Evolutionary conservation across 2,329 filamentous ascomycete genomes (phyloP), one percentile per base, ranked within the genome.

Genomic region (Paracamarosporium sp.): DNA sequence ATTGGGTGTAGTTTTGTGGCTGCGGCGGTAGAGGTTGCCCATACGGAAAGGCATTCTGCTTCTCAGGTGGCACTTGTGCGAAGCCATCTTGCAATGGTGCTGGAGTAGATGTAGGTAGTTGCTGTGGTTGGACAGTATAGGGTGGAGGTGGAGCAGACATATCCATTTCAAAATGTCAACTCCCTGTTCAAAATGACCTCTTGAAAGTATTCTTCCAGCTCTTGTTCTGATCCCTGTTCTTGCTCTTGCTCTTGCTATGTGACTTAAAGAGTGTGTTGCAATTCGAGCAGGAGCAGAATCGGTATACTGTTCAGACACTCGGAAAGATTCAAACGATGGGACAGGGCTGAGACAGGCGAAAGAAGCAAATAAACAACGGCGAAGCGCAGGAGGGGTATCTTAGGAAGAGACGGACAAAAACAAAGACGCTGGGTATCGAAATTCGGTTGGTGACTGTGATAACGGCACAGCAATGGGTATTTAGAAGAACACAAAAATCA

Each of bases 31-130:
- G 62, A 28, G 56, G 24, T 31, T 66, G 63, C 2, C n/a, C 50
- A 46, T 65, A 67, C 12, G 60, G 57, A 36, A 64, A 67, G 31
- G 38, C 60, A 50, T 48, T 58, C 30, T 62, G 62, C 28, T 56
- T 61, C 33, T 55, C 38, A 27, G 62, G 59, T 25, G 52, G 27
- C 15, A 43, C 55, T 25, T 53, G 64, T 55, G 17, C 38, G 44
- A 61, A 65, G 11, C 52, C 56, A 50, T 59, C 61, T 38, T 61
- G 59, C 6, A 55, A 50, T 27, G 59, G 60, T 46, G 55, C 51
- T 31, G 68, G 62, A 13, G 64, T 64, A 6, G 63, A 60, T 3
- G 59, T 61, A 36, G 63, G 62, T 17, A 65, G 56, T 47, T 66
- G 68, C 51, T 62, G 61, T 25, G 61, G 45, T 15, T 43, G 57